Percentiles rank a stretch among this genome's conserved stretches.
These are phyloP conservation scores for Alternaria ventricosa DNA, from an alignment of 2,329 filamentous ascomycete genomes.

Conservation along the genomic window DNA sequence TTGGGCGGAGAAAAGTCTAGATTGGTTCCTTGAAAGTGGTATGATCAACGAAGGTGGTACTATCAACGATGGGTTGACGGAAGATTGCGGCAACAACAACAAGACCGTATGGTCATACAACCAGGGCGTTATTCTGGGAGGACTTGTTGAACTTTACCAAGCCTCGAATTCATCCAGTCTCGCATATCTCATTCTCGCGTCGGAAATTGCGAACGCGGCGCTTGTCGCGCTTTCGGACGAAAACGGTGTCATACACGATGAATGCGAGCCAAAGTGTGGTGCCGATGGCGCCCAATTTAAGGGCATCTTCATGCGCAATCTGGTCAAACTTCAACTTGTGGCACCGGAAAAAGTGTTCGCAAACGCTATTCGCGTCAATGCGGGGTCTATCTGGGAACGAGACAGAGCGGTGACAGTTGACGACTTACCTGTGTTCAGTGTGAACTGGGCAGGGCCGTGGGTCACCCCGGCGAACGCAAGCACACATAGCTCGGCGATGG, in stretches of 20 bases:
- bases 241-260: slow-evolving; percentile 51
- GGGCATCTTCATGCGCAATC: slow-evolving; percentile 71
- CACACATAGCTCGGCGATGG: slow-evolving; percentile 70
- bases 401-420: slow-evolving; percentile 57
- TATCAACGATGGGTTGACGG: slow-evolving; percentile 62
- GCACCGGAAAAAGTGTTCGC: slow-evolving; percentile 59
- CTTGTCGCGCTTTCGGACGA: slow-evolving; percentile 44
- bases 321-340: slow-evolving; percentile 63
- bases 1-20: slow-evolving; percentile 57
- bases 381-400: slow-evolving; percentile 69
- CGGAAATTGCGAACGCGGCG: slow-evolving; percentile 49
- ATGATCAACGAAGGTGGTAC: slow-evolving; percentile 57
- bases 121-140: slow-evolving; percentile 67
- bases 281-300: slow-evolving; percentile 69
- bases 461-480: slow-evolving; percentile 58
- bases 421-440: slow-evolving; percentile 54
- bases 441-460: slow-evolving; percentile 71
- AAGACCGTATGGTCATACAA: slow-evolving; percentile 61
- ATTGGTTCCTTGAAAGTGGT: slow-evolving; percentile 58
- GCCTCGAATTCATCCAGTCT: slow-evolving; percentile 43
- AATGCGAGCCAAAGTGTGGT: slow-evolving; percentile 49
- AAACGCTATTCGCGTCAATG: slow-evolving; percentile 66
- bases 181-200: slow-evolving; percentile 45
- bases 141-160: slow-evolving; percentile 60
- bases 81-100: slow-evolving; percentile 61